phyloP scores from a whole-genome alignment of 2,329 filamentous ascomycete species.

The Ophiostoma sp. region DNA sequence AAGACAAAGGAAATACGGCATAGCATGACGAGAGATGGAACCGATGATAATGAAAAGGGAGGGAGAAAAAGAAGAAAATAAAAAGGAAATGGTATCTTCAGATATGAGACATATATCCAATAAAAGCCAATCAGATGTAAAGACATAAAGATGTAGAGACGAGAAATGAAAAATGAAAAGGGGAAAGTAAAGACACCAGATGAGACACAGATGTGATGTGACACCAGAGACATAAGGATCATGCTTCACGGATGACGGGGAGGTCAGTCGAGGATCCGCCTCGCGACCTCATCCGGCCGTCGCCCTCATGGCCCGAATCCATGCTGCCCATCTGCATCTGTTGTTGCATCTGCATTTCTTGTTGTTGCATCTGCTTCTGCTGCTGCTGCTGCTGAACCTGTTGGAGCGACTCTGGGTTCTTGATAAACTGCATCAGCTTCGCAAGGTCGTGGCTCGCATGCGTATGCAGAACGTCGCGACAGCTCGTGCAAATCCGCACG shows the following conservation, averaged over 20 bases:
- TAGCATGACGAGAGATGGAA: background rate
- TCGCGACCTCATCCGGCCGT: background rate
- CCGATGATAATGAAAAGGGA: background rate
- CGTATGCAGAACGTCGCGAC: slow-evolving; percentile 40
- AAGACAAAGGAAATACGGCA: background rate
- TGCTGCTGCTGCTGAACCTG: background rate
- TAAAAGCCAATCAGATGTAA: background rate
- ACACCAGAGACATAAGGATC: background rate
- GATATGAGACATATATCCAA: slow-evolving; percentile 2
- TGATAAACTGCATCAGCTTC: slow-evolving; percentile 37
- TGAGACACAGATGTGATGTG: background rate
- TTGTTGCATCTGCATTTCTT: background rate
- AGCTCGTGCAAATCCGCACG: slow-evolving; percentile 48
- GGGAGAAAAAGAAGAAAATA: background rate
- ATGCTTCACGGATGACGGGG: slow-evolving; percentile 23
- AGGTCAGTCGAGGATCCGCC: slow-evolving; percentile 10
- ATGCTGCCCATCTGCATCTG: background rate
- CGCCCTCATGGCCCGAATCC: background rate
- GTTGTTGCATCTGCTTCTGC: background rate
- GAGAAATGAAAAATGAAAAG: background rate
- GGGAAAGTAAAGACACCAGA: background rate
- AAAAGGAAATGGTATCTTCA: background rate
- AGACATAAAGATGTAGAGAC: background rate
- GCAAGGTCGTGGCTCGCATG: slow-evolving; percentile 42
- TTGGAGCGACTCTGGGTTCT: background rate